Conservation (phyloP, 352 stramenopile species). For the Pythium scleroteichum region DNA sequence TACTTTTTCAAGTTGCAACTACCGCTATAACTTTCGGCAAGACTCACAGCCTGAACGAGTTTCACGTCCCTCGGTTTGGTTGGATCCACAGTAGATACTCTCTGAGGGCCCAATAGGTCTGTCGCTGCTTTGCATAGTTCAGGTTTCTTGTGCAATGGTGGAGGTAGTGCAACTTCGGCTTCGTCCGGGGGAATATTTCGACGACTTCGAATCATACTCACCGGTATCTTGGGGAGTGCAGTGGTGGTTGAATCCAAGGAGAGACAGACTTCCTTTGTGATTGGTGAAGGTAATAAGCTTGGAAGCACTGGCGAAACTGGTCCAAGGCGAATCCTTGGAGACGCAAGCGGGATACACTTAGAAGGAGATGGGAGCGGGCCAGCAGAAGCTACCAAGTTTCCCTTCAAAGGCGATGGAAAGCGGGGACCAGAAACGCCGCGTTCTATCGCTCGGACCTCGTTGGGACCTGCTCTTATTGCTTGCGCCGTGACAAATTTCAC, state of each 20-base stretch:
- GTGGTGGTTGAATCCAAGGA: background rate
- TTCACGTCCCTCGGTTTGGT: slow-evolving; percentile 37
- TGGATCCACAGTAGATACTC: background rate
- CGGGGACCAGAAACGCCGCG: too few relatives aligned
- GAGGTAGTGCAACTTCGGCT: background rate
- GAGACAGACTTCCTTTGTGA: slow-evolving; percentile 17
- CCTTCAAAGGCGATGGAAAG: background rate
- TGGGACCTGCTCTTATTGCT: too few relatives aligned
- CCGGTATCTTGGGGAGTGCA: background rate
- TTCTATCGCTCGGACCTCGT: too few relatives aligned
- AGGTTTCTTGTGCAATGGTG: background rate
- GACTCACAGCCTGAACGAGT: slow-evolving; percentile 67
- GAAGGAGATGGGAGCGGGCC: too few relatives aligned
- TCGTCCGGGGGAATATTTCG: background rate
- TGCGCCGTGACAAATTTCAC: slow-evolving; percentile 18
- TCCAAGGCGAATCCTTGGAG: background rate
- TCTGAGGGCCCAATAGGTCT: too few relatives aligned
- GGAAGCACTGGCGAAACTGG: background rate
- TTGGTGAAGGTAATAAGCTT: background rate
- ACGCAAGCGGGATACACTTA: too few relatives aligned
- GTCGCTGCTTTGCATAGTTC: too few relatives aligned
- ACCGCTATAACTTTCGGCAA: slow-evolving; percentile 82
- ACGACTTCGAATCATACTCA: slow-evolving; percentile 10
- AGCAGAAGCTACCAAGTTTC: too few relatives aligned
- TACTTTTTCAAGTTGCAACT: slow-evolving; percentile 77